Evolutionary conservation across 192 early-diverging fungal species (phyloP).

Genomic region (Backusella mclennaniae): DNA sequence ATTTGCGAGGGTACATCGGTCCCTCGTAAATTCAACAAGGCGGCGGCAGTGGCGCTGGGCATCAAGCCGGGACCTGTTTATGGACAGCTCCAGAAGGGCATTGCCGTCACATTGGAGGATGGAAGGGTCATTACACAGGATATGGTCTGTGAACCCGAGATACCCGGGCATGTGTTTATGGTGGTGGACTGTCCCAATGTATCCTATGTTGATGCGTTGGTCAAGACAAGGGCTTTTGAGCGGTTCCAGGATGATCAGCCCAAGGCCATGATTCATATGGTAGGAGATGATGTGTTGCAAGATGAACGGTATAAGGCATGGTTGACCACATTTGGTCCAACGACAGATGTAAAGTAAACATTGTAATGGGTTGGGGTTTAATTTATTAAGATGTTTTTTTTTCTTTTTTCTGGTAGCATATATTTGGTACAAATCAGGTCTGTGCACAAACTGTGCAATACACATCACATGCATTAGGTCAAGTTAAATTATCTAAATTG

Average conservation of each 20-base stretch:
- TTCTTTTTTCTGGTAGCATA: constrained; percentile 56
- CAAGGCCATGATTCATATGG: constrained; percentile 66
- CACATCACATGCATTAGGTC: constrained; percentile 58
- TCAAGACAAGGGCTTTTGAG: constrained; percentile 42
- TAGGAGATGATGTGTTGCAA: constrained; percentile 61
- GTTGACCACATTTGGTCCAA: constrained; percentile 68
- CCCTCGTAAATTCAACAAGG: constrained; percentile 77
- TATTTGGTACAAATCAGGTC: constrained; percentile 66
- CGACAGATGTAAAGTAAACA: constrained; percentile 50
- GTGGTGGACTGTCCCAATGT: constrained; percentile 66
- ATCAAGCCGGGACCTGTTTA: constrained; percentile 64
- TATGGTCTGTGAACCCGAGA: constrained; percentile 50
- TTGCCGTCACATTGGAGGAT: constrained; percentile 52
- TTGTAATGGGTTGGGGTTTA: neutral
- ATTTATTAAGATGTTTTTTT: neutral
- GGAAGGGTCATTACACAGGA: constrained; percentile 72
- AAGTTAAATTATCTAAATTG: constrained; percentile 64
- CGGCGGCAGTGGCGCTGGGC: constrained; percentile 64
- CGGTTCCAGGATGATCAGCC: constrained; percentile 14
- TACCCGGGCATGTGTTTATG: constrained; percentile 51
- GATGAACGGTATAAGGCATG: constrained; percentile 66
- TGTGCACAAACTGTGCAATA: constrained; percentile 66
- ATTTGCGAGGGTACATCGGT: constrained; percentile 73
- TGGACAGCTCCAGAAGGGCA: constrained; percentile 60
- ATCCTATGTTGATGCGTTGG: constrained; percentile 52